phyloP scores from a whole-genome alignment of 106 monocot species.

The Dioscorea dumetorum region DNA sequence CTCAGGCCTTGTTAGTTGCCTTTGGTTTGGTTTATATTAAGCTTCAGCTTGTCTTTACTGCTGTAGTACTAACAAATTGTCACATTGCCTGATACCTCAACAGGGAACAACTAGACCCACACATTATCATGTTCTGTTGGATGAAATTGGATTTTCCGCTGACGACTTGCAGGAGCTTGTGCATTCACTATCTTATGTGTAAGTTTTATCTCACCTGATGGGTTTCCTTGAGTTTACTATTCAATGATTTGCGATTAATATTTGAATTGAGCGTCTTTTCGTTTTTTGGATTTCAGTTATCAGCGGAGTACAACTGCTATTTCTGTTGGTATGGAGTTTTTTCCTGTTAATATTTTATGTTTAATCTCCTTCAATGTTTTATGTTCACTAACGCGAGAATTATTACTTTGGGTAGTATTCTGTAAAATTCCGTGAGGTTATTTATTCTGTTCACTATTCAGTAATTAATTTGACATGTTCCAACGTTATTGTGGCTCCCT shows the following conservation, averaged over 20 bases:
- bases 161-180: constrained; percentile 93
- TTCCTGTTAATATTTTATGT: no score
- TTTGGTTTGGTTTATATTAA: no score
- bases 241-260: not conserved
- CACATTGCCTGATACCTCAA: not conserved
- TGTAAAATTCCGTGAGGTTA: no score
- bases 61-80: no score
- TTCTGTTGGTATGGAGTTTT: constrained; percentile 42
- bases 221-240: no score
- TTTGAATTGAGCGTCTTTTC: not conserved
- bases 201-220: constrained; percentile 18
- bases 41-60: not conserved
- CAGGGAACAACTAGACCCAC: constrained; percentile 94
- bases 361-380: no score
- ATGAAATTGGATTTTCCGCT: constrained; percentile 66
- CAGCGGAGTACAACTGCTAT: constrained; percentile 82
- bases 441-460: no score
- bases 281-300: constrained; percentile 31
- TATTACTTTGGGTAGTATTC: no score
- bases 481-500: no score
- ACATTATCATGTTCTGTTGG: constrained; percentile 81
- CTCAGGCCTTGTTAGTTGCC: not conserved
- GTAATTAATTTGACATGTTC: no score
- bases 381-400: no score
- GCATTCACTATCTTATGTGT: constrained; percentile 94